These are phyloP conservation scores for Trypanosoma avium DNA, from an alignment of 208 protist genomes.

Conservation along the genomic window DNA sequence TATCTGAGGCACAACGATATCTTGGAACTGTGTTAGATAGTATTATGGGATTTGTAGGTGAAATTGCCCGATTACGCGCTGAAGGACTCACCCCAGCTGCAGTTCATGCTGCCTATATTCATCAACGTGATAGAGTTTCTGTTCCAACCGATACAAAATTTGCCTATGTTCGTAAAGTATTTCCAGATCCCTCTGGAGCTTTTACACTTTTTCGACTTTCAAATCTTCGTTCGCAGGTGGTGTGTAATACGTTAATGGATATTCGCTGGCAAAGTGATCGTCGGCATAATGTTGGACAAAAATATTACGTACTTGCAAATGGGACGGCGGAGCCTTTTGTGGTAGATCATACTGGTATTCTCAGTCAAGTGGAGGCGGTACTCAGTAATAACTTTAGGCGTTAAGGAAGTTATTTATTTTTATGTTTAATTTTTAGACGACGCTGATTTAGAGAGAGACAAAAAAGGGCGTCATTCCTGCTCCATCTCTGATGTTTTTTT, in stretches of 20 bases:
- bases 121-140: constrained; percentile 59
- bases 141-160: constrained; percentile 86
- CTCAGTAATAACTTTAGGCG: constrained; percentile 78
- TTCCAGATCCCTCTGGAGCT: constrained; percentile 74
- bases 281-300: constrained; percentile 80
- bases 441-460: too few relatives aligned
- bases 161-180: constrained; percentile 87
- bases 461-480: too few relatives aligned
- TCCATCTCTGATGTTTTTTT: too few relatives aligned
- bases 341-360: constrained; percentile 78
- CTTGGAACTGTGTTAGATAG: constrained; percentile 66
- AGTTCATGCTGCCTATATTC: constrained; percentile 78
- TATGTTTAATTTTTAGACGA: too few relatives aligned
- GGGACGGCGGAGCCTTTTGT: constrained; percentile 82
- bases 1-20: constrained; percentile 73
- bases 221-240: constrained; percentile 84
- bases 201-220: constrained; percentile 87
- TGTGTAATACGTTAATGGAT: constrained; percentile 82
- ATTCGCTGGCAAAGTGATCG: constrained; percentile 91
- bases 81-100: constrained; percentile 77
- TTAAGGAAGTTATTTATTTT: constrained; percentile 22
- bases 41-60: constrained; percentile 76
- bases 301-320: constrained; percentile 86
- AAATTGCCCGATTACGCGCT: constrained; percentile 52
- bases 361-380: constrained; percentile 72